Evolutionary conservation across 2,329 filamentous ascomycete species (phyloP), one percentile per base, ranked within the genome.

Genomic region (Ophiostoma novo-ulmi): DNA sequence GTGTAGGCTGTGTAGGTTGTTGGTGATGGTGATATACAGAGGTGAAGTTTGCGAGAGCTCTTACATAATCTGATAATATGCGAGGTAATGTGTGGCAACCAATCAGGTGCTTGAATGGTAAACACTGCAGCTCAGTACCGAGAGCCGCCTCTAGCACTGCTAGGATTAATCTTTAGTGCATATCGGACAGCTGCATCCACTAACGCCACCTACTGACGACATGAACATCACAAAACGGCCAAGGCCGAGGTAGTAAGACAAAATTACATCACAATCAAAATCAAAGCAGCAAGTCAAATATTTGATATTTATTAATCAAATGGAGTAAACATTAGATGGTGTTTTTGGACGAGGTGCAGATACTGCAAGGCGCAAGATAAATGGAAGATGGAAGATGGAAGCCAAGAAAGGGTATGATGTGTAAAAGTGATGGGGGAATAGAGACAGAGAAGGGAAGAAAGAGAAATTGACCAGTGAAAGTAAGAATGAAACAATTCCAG

Each of bases 361-460:
- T 48, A 20, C 44, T 48, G 44, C 44, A 48, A 48, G 14, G 14
- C 20, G 44, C 44, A 48, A 48, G 17, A 48, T 48, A n/a, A 48
- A 48, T 2, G 10, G 3, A 11, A 26, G 5, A 26, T 11, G 10
- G 10, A 20, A 48, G 44, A 48, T 20, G 44, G 4, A 26, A 58
- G 17, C 52, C 52, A 58, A 58, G n/a, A 63, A 48, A 39, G 61
- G 61, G 61, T 64, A 64, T 64, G 61, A 64, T 64, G 61, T 61
- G 44, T 6, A 35, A 6, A 63, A 63, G 13, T 5, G 22, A 6
- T 63, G 11, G 13, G 52, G 4, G 26, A 63, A 26, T 31, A 63
- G 22, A 31, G 58, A 68, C 36, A 35, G 44, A 68, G 63, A 31
- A 67, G 39, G 31, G 13, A 41, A 58, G 41, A 67, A 39, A 10